phyloP scores from a whole-genome alignment of 495 filamentous ascomycete genomes.

The Tricharina praecox region DNA sequence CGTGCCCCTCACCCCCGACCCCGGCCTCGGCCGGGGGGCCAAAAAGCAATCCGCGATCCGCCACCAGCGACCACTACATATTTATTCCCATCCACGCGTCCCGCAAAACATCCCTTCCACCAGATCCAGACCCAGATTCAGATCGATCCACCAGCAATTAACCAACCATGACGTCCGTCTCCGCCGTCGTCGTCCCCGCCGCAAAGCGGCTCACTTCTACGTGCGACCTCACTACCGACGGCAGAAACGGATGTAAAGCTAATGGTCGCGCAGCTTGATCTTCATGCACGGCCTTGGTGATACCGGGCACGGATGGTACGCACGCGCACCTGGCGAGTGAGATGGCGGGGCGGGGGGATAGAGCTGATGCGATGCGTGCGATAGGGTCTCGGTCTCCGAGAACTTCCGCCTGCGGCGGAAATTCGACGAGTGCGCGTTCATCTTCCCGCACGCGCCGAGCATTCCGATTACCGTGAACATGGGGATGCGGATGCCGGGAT shows the following conservation, averaged over 20 bases:
- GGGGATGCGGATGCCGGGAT: constrained; percentile 74
- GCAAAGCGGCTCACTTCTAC: constrained; percentile 81
- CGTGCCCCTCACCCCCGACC: too few species aligned
- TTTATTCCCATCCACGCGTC: too few species aligned
- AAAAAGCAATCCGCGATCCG: too few species aligned
- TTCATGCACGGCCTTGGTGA: constrained; percentile 85
- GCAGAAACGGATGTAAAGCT: neutral
- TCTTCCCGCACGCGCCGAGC: constrained; percentile 80
- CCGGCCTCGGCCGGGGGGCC: too few species aligned
- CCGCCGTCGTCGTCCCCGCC: constrained; percentile 66
- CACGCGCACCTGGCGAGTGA: neutral
- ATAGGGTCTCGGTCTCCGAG: constrained; percentile 64
- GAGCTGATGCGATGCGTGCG: neutral
- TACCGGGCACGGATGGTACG: constrained; percentile 56
- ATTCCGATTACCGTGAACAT: constrained; percentile 77
- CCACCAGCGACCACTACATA: too few species aligned
- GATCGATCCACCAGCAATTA: too few species aligned
- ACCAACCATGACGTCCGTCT: neutral
- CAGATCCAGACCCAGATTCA: too few species aligned
- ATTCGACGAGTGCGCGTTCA: constrained; percentile 79
- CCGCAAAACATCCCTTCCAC: too few species aligned
- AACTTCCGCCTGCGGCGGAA: constrained; percentile 72
- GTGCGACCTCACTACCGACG: constrained; percentile 8
- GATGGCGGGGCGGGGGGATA: too few species aligned
- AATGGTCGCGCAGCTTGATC: constrained; percentile 41